These are phyloP conservation scores for Podaxis sp. DNA, from an alignment of 768 basidiomycete species.

Conservation along the genomic window DNA sequence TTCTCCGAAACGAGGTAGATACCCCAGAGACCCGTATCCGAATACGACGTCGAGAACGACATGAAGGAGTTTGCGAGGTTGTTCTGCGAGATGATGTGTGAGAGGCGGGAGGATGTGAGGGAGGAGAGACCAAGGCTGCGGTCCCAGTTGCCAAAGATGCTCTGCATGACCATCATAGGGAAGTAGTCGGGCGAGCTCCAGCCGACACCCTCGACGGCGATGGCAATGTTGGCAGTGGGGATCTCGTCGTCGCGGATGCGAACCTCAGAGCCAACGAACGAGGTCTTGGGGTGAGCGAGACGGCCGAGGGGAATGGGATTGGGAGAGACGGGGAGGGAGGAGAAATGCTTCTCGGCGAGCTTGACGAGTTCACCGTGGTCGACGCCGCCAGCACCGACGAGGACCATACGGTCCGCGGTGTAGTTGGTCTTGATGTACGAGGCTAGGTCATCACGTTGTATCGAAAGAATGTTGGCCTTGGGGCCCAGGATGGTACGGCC, in stretches of 20 bases:
- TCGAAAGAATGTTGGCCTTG: slow-evolving; percentile 93
- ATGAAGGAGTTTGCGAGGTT: slow-evolving; percentile 99
- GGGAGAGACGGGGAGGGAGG: slow-evolving; percentile 80
- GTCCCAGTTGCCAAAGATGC: slow-evolving; percentile 99
- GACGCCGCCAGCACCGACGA: slow-evolving; percentile 95
- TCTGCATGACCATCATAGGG: slow-evolving; percentile 98
- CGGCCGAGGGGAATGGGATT: slow-evolving; percentile 89
- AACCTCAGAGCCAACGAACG: slow-evolving; percentile 93
- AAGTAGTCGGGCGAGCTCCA: slow-evolving; percentile 99
- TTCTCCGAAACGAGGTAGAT: slow-evolving; percentile 98
- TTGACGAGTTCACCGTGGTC: slow-evolving; percentile 91
- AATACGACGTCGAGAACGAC: slow-evolving; percentile 99
- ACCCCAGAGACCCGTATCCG: slow-evolving; percentile 98
- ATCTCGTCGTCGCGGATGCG: slow-evolving; percentile 91
- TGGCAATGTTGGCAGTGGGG: slow-evolving; percentile 88
- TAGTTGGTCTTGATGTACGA: slow-evolving; percentile 98
- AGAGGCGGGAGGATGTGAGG: slow-evolving; percentile 61
- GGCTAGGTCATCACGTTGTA: slow-evolving; percentile 85
- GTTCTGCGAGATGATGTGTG: slow-evolving; percentile 86
- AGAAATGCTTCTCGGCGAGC: slow-evolving; percentile 93
- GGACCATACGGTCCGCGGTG: slow-evolving; percentile 97
- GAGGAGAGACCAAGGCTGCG: slow-evolving; percentile 89
- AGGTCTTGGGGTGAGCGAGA: slow-evolving; percentile 70
- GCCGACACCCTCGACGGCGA: slow-evolving; percentile 96
- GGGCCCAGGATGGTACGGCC: slow-evolving; percentile 98